Percentiles rank a stretch among this genome's conserved stretches.
phyloP scores from a whole-genome alignment of 768 basidiomycete species.

The Mycena haematopus region DNA sequence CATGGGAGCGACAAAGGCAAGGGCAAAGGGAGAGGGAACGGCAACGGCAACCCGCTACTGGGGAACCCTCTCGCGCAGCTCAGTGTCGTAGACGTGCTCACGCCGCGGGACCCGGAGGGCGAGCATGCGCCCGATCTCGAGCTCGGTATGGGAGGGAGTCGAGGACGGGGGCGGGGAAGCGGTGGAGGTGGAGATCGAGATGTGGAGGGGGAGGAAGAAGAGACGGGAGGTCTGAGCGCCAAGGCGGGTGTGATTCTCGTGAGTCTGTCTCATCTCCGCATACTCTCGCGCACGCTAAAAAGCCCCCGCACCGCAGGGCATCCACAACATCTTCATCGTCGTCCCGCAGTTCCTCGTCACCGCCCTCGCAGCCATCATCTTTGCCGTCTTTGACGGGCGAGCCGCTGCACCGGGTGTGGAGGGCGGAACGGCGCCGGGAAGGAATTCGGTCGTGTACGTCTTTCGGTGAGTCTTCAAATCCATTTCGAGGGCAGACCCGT shows the following conservation, averaged over 20 bases:
- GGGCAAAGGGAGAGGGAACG: too few relatives aligned
- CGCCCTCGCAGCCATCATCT: slow-evolving; percentile 83
- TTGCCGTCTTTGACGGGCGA: slow-evolving; percentile 76
- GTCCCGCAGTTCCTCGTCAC: slow-evolving; percentile 94
- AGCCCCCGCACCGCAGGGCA: slow-evolving; percentile 62
- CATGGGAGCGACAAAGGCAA: too few relatives aligned
- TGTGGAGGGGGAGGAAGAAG: slow-evolving; percentile 30
- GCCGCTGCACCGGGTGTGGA: slow-evolving; percentile 8
- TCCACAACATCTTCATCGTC: slow-evolving; percentile 94
- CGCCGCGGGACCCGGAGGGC: too few relatives aligned
- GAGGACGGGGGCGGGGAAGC: too few relatives aligned
- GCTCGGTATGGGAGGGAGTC: too few relatives aligned
- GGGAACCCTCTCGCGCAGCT: too few relatives aligned
- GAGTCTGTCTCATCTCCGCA: slow-evolving; percentile 38
- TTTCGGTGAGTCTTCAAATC: slow-evolving; percentile 79
- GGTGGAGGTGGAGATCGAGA: slow-evolving; percentile 25
- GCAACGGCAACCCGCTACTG: too few relatives aligned
- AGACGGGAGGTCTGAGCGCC: slow-evolving; percentile 58
- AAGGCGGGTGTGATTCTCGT: slow-evolving; percentile 92
- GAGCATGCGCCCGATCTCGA: too few relatives aligned
- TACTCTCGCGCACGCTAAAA: background rate
- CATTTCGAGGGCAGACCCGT: too few relatives aligned
- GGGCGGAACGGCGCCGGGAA: slow-evolving; percentile 38
- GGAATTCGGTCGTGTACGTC: slow-evolving; percentile 81
- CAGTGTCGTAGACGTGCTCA: too few relatives aligned